Base-by-base conservation (phyloP, 148 eudicot species). In the Vaccinium darrowii region DNA sequence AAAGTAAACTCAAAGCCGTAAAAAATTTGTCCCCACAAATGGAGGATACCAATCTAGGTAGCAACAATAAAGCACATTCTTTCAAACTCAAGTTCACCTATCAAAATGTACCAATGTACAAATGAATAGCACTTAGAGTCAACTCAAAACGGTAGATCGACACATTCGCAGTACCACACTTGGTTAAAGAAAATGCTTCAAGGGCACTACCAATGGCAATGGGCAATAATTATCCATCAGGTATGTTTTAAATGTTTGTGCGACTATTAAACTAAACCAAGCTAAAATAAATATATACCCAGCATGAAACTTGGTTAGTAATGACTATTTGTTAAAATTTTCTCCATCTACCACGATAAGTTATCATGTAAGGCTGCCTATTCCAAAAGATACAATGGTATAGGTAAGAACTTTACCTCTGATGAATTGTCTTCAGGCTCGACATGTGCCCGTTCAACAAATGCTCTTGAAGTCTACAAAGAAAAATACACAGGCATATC, bases 401-500 rank as follows among this genome's bases (percentile, higher is more conserved):
- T 51, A 49, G 10, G 65, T 43, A 49, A 62, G 73, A 69, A 83
- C 50, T 49, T 67, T 53, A 92, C 94, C 91, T 92, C 93, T 19
- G 89, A 39, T 19, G 91, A 76, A 63, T 83, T 85, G 10, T 92
- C 92, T n/a, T 85, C 84, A 83, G 87, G 47, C 83, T 88, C 93
- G 33, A 67, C 86, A 79, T 33, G 87, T 73, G 85, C 60, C 84
- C 87, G 87, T 67, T 85, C 87, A 33, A 53, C 87, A 82, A n/a
- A 87, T 76, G 88, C 79, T 82, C 86, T 90, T 65, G 92, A 85
- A 75, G 69, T 82, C 94, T 91, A 75, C 78, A 86, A 86, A 78
- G 9, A 36, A 30, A 84, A 75, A 76, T 57, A 51, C 74, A 84
- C 69, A 53, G 36, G 27, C 15, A 50, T 67, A 16, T 76, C 79